Evolutionary conservation across 2,329 filamentous ascomycete species (phyloP).

Genomic region (Fusarium pseudograminearum): DNA sequence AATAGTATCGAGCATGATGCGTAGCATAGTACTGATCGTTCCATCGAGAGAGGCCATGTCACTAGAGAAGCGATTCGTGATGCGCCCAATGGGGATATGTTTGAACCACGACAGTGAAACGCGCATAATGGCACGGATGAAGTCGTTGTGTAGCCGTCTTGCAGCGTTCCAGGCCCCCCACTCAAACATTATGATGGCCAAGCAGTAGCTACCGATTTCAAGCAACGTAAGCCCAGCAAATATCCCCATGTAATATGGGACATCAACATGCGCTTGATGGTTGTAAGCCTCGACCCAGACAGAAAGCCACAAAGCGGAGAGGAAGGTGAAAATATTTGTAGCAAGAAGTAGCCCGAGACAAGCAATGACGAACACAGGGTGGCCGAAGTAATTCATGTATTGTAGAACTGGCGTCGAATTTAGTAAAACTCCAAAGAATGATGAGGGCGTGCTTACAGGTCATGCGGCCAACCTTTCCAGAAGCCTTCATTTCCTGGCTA

Average conservation of each 20-base stretch:
- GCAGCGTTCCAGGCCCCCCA: conserved; percentile 69
- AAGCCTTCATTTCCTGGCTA: conserved; percentile 61
- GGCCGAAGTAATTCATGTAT: conserved; percentile 65
- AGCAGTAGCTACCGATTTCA: conserved; percentile 58
- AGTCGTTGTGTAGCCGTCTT: conserved; percentile 62
- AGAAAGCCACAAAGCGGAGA: conserved; percentile 62
- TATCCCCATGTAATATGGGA: conserved; percentile 65
- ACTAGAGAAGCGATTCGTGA: conserved; percentile 67
- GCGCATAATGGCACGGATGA: conserved; percentile 64
- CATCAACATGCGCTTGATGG: conserved; percentile 57
- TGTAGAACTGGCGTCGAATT: conserved; percentile 56
- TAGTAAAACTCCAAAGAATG: background rate
- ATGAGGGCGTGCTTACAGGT: conserved; percentile 53
- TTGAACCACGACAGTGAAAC: conserved; percentile 70
- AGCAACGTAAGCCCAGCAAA: conserved; percentile 61
- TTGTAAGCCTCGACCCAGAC: conserved; percentile 66
- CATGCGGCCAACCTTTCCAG: conserved; percentile 59
- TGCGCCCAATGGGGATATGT: conserved; percentile 63
- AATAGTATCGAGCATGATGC: conserved; percentile 56
- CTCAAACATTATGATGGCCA: conserved; percentile 62
- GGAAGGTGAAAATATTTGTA: conserved; percentile 57
- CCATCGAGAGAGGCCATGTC: conserved; percentile 69
- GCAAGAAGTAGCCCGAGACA: conserved; percentile 57
- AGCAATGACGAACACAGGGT: conserved; percentile 56
- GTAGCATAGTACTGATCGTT: conserved; percentile 59